phyloP scores from a whole-genome alignment of 768 basidiomycete species.

The Russula lepida region DNA sequence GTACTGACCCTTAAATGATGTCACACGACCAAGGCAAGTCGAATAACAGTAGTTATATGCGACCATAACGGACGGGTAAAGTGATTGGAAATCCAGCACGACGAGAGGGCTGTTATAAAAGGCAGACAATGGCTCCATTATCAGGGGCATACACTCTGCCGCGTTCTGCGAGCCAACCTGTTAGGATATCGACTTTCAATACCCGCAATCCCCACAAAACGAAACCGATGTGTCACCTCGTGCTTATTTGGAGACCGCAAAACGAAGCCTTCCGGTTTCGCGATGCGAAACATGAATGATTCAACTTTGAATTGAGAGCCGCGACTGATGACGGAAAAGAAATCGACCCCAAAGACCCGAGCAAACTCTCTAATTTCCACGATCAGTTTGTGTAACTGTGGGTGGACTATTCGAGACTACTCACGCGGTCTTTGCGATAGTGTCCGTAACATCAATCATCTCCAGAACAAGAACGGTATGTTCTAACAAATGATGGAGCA shows the following conservation, averaged over 20 bases:
- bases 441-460: constrained; percentile 72
- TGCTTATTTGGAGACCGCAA: constrained; percentile 82
- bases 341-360: constrained; percentile 94
- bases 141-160: constrained; percentile 90
- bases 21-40: constrained; percentile 85
- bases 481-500: constrained; percentile 55
- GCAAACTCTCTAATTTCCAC: constrained; percentile 73
- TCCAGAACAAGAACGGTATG: constrained; percentile 66
- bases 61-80: constrained; percentile 98
- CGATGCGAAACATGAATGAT: constrained; percentile 95
- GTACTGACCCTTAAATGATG: constrained; percentile 78
- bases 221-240: constrained; percentile 48
- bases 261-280: constrained; percentile 90
- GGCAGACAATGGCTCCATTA: constrained; percentile 89
- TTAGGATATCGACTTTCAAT: neutral
- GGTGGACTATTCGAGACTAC: constrained; percentile 24
- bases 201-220: neutral
- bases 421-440: constrained; percentile 86
- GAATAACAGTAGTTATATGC: constrained; percentile 98
- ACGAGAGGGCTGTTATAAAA: constrained; percentile 90
- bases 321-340: constrained; percentile 87
- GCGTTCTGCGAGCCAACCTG: constrained; percentile 96
- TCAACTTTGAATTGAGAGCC: constrained; percentile 99
- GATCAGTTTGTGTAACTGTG: neutral
- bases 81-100: constrained; percentile 91